Conservation (phyloP, 2,329 filamentous ascomycete genomes). For the Cladosporium sp. region DNA sequence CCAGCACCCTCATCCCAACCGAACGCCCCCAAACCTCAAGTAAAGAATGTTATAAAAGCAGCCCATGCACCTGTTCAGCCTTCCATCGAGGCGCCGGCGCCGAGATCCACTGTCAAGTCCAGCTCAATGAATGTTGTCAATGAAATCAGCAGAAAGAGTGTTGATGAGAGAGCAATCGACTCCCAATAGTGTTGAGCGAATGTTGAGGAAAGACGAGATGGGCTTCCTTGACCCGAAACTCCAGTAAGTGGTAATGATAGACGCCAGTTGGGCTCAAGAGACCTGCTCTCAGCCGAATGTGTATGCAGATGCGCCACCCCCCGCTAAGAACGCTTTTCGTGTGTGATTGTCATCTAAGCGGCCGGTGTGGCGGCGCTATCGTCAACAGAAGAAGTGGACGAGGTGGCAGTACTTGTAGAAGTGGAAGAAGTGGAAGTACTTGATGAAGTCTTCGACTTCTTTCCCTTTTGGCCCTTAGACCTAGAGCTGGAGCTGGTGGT, state of each 20-base stretch:
- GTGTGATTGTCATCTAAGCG: background rate
- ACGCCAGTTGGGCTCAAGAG: background rate
- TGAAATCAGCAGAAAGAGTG: background rate
- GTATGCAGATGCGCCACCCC: background rate
- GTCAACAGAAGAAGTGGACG: background rate
- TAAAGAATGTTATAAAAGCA: background rate
- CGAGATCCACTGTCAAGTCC: background rate
- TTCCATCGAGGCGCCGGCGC: background rate
- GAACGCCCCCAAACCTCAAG: background rate
- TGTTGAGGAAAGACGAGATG: background rate
- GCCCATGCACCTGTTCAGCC: background rate
- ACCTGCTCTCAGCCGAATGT: background rate
- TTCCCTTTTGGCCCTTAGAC: conserved; percentile 5
- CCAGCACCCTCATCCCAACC: background rate
- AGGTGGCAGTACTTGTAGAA: background rate
- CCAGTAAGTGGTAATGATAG: conserved; percentile 5
- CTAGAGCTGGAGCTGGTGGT: background rate
- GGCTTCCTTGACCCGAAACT: background rate
- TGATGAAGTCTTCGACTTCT: conserved; percentile 7
- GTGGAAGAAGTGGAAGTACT: background rate
- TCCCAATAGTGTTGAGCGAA: background rate
- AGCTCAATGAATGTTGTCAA: conserved; percentile 2
- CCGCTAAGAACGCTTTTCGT: background rate
- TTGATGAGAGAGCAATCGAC: conserved; percentile 3
- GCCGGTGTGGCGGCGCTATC: background rate